phyloP scores from a whole-genome alignment of 2,329 filamentous ascomycete species.

The Colletotrichum sp. region DNA sequence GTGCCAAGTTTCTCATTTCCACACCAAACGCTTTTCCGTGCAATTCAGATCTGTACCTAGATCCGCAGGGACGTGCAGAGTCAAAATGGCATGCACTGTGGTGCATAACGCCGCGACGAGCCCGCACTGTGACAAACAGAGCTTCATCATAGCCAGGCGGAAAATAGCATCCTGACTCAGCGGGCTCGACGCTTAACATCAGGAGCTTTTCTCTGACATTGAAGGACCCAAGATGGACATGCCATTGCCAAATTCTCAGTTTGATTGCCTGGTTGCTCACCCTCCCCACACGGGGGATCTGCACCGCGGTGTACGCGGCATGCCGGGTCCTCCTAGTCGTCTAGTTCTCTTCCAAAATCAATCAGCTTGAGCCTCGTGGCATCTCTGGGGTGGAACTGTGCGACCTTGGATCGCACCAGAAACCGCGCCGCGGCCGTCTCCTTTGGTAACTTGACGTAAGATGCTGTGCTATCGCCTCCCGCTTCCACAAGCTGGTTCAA shows the following conservation, averaged over 20 bases:
- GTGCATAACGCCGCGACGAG: background rate
- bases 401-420: constrained; percentile 68
- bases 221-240: background rate
- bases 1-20: constrained; percentile 1
- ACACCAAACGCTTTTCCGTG: background rate
- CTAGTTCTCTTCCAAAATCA: constrained; percentile 69
- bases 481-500: constrained; percentile 63
- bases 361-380: constrained; percentile 63
- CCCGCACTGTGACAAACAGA: background rate
- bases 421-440: constrained; percentile 70
- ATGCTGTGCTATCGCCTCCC: constrained; percentile 57
- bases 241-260: background rate
- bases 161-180: background rate
- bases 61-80: constrained; percentile 8
- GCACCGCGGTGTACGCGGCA: constrained; percentile 10
- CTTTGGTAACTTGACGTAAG: constrained; percentile 62
- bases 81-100: constrained; percentile 10
- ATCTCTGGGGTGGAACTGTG: constrained; percentile 69
- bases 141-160: background rate
- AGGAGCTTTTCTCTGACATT: constrained; percentile 19
- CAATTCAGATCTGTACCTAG: background rate
- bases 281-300: constrained; percentile 19
- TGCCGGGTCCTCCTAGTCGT: constrained; percentile 43
- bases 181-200: background rate
- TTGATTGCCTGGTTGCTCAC: constrained; percentile 6